Base-by-base conservation (phyloP, 345 rosid species). In the Isatis tinctoria region DNA sequence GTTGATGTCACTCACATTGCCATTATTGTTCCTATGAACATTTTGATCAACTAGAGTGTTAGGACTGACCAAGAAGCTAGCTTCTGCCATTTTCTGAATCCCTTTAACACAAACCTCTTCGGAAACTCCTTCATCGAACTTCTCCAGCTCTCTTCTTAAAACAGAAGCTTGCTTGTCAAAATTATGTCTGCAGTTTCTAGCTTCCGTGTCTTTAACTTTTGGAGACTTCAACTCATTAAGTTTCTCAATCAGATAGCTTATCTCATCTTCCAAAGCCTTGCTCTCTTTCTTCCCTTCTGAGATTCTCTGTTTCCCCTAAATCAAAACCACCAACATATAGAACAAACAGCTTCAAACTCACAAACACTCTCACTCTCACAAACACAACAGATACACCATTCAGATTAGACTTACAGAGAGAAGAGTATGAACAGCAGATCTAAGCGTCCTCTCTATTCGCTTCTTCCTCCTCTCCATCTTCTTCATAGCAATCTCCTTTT, bases 381-480 rank as follows among this genome's bases (percentile, higher is more conserved):
- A 54, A 27, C 51, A 30, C 18, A 76, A 69, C 54, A 78, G 36
- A 69, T 41, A 53, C 26, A 27, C 16, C 13, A 67, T 35, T 49
- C 10, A 39, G n/a, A 18, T 8, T 18, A 83, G 88, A 83, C 94
- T 82, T 49, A 95, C 99, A 61, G 88, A 83, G 51, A 95, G 71
- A 67, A 90, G 83, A 74, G 86, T 83, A 30, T 81, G 89, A 76
- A 87, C 65, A 43, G 97, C 86, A 72, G 90, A 95, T 86, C 82
- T 86, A 45, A 95, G 75, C 10, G 85, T 82, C 69, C 85, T 73
- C 78, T 88, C 93, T 78, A 86, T 76, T 9, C 84, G 83, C 28
- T 77, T 84, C 62, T 85, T 86, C 61, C 90, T 95, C 80, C 97
- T 87, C 83, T 88, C 97, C 91, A 90, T 77, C 77, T 92, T 92